These are phyloP conservation scores for Podospora bellae-mahoneyi DNA, from an alignment of 495 filamentous ascomycete species.

Conservation along the genomic window DNA sequence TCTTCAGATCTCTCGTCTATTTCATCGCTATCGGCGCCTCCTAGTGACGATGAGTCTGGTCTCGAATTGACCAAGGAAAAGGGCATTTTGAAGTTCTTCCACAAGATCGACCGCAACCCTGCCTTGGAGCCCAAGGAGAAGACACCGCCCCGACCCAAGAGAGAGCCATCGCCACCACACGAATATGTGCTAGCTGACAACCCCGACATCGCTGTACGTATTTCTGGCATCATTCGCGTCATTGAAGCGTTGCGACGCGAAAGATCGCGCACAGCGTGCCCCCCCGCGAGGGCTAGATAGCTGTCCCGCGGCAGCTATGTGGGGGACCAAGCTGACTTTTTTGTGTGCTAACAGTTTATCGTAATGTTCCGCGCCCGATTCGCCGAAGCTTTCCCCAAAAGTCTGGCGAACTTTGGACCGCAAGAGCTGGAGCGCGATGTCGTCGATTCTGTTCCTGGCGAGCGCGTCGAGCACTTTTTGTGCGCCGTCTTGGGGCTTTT, in stretches of 20 bases:
- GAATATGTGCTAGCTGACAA: slow-evolving; percentile 87
- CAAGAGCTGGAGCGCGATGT: slow-evolving; percentile 92
- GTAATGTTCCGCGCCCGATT: slow-evolving; percentile 97
- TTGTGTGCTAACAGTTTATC: slow-evolving; percentile 66
- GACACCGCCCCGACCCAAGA: slow-evolving; percentile 68
- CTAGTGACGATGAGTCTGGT: slow-evolving; percentile 52
- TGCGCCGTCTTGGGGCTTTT: slow-evolving; percentile 85
- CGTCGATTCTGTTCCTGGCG: slow-evolving; percentile 69
- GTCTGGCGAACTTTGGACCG: slow-evolving; percentile 80
- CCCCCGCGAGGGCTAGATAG: slow-evolving; percentile 26
- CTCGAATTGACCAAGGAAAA: slow-evolving; percentile 47
- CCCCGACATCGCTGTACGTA: slow-evolving; percentile 79
- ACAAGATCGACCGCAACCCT: slow-evolving; percentile 45
- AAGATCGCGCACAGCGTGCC: slow-evolving; percentile 35
- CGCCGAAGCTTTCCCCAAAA: slow-evolving; percentile 80
- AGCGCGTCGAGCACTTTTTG: slow-evolving; percentile 80
- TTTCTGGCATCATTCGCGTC: slow-evolving; percentile 27
- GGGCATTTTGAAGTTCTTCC: slow-evolving; percentile 58
- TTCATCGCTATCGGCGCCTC: slow-evolving; percentile 51
- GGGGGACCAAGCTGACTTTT: slow-evolving; percentile 35
- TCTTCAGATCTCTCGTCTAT: slow-evolving; percentile 55
- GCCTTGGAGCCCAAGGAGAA: slow-evolving; percentile 39
- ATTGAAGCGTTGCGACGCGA: slow-evolving; percentile 36
- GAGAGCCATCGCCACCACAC: slow-evolving; percentile 80
- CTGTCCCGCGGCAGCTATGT: slow-evolving; percentile 20